Conservation (phyloP, 2,329 filamentous ascomycete genomes). For the Diaporthe eres region DNA sequence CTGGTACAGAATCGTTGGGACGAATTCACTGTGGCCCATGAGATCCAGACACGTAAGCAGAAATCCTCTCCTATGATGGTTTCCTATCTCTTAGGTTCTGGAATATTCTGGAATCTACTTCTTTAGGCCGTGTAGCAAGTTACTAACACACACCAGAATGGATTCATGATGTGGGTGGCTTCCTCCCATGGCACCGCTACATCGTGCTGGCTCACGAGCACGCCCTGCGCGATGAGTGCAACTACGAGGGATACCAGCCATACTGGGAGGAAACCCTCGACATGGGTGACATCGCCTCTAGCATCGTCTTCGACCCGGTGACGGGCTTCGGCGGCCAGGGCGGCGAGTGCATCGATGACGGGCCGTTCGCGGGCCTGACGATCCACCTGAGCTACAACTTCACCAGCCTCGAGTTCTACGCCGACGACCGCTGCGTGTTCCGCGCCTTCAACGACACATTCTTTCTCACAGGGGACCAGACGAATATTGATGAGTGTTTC, state of each 20-base stretch:
- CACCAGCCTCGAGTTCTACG: constrained; percentile 4
- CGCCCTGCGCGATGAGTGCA: constrained; percentile 50
- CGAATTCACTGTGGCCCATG: constrained; percentile 51
- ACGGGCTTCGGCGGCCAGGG: constrained; percentile 54
- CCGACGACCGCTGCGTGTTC: constrained; percentile 18
- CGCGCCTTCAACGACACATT: constrained; percentile 26
- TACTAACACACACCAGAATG: constrained; percentile 41
- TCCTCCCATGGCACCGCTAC: constrained; percentile 54
- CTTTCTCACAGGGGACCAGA: background rate
- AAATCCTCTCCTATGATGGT: background rate
- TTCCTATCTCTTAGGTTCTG: no score
- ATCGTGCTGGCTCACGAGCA: constrained; percentile 51
- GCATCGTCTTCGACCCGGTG: constrained; percentile 48
- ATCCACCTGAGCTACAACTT: constrained; percentile 43
- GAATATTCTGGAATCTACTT: background rate
- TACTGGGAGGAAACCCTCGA: constrained; percentile 53
- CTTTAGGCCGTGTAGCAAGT: rapidly evolving
- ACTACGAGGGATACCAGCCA: constrained; percentile 44
- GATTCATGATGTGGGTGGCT: constrained; percentile 51
- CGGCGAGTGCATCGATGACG: constrained; percentile 50
- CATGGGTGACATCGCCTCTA: constrained; percentile 43
- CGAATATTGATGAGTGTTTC: constrained; percentile 9
- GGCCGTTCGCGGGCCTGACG: constrained; percentile 52
- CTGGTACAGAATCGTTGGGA: constrained; percentile 50
- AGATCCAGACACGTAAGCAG: constrained; percentile 43